These are phyloP conservation scores for Smallanthus sonchifolius DNA, from an alignment of 129 eudicot genomes.

Conservation along the genomic window DNA sequence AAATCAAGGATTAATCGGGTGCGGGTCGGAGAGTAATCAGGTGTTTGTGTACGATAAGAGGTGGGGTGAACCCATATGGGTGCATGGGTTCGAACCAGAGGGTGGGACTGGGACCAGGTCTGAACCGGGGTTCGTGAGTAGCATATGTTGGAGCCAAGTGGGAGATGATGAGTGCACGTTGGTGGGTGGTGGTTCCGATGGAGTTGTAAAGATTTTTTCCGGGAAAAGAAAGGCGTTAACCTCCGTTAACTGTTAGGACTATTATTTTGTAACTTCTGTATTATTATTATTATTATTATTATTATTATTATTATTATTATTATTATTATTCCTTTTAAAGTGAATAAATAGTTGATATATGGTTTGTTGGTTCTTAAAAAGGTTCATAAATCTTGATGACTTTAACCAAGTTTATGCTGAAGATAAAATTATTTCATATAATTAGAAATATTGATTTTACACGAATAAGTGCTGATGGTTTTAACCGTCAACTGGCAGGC, in stretches of 20 bases:
- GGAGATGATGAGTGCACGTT: slow-evolving; percentile 62
- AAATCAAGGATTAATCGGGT: slow-evolving; percentile 49
- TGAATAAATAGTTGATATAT: background rate
- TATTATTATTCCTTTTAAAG: background rate
- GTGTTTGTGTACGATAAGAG: slow-evolving; percentile 78
- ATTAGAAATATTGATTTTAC: background rate
- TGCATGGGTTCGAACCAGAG: slow-evolving; percentile 46
- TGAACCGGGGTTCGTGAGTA: slow-evolving; percentile 53
- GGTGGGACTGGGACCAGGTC: slow-evolving; percentile 6
- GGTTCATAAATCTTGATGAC: too few species aligned
- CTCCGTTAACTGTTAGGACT: background rate
- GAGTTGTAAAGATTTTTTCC: slow-evolving; percentile 57
- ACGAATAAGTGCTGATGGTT: too few species aligned
- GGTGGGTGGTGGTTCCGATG: slow-evolving; percentile 80
- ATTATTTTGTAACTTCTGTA: background rate
- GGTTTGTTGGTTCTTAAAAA: too few species aligned
- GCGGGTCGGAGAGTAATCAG: slow-evolving; percentile 68
- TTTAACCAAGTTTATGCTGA: too few species aligned
- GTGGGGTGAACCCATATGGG: slow-evolving; percentile 85
- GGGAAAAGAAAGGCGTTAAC: slow-evolving; percentile 40
- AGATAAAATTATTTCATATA: too few species aligned
- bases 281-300: background rate
- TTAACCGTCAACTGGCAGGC: too few species aligned
- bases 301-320: background rate
- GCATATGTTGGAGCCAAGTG: slow-evolving; percentile 74